Conservation (phyloP, 177 flowering plant genomes). For the Tripterygium wilfordii region DNA sequence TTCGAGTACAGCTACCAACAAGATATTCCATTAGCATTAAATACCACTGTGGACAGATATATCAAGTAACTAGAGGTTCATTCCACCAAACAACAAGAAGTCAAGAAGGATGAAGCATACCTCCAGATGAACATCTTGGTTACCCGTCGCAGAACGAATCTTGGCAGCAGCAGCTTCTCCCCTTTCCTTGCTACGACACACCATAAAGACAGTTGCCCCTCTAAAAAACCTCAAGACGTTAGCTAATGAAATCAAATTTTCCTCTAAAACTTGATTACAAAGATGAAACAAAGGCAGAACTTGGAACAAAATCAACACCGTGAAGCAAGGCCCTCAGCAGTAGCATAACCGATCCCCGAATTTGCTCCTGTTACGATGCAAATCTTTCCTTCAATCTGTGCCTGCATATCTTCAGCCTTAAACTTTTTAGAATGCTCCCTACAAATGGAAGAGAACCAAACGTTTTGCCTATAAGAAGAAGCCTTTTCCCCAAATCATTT, state of each 20-base stretch:
- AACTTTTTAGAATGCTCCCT: constrained; percentile 83
- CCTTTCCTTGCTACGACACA: constrained; percentile 86
- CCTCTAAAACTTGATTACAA: too few species aligned
- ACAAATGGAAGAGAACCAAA: not conserved
- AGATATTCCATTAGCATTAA: too few species aligned
- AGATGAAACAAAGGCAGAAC: not conserved
- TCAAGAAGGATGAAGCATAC: constrained; percentile 23
- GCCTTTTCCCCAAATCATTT: not conserved
- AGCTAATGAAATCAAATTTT: too few species aligned
- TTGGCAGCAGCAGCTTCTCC: constrained; percentile 87
- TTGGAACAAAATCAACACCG: constrained; percentile 35
- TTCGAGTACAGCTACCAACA: too few species aligned
- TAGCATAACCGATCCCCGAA: constrained; percentile 86
- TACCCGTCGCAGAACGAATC: constrained; percentile 72
- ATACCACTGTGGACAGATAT: too few species aligned
- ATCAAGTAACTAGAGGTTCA: too few species aligned
- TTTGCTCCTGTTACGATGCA: constrained; percentile 95
- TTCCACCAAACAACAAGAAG: not conserved
- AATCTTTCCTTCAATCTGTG: constrained; percentile 64
- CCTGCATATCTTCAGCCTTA: constrained; percentile 68
- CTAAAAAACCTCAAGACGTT: constrained; percentile 23
- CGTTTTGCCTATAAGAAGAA: not conserved
- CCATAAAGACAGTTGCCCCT: constrained; percentile 82
- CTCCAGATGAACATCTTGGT: constrained; percentile 79
- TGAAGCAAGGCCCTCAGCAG: constrained; percentile 87